phyloP scores from a whole-genome alignment of 352 stramenopile species.

The Phytopythium cucurbitacearum region DNA sequence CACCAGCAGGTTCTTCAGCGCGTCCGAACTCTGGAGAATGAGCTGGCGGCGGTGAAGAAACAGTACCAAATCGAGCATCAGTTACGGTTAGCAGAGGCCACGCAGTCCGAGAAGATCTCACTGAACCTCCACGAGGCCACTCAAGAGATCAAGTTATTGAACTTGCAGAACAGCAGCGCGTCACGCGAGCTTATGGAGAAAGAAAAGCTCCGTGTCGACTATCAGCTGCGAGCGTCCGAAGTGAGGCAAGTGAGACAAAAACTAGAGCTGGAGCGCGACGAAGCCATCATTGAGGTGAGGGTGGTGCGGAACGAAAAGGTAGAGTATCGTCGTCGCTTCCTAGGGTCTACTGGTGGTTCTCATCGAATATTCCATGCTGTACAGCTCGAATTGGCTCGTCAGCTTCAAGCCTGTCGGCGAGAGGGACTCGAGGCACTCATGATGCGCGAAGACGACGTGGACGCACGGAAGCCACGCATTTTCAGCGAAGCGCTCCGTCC shows the following conservation, averaged over 20 bases:
- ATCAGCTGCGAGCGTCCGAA: conserved; percentile 41
- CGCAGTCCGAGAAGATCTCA: conserved; percentile 53
- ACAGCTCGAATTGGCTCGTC: conserved; percentile 23
- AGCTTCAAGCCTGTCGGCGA: conserved; percentile 33
- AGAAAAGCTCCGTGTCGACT: conserved; percentile 52
- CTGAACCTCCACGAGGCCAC: conserved; percentile 41
- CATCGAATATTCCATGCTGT: conserved; percentile 1
- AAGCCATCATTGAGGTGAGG: conserved; percentile 38
- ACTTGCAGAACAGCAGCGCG: conserved; percentile 37
- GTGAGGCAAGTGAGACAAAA: conserved; percentile 46
- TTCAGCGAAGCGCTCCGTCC: conserved; percentile 32
- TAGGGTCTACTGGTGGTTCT: not conserved
- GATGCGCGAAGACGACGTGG: conserved; percentile 75
- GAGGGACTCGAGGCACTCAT: conserved; percentile 40
- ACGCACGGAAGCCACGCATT: conserved; percentile 38
- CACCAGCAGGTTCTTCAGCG: conserved; percentile 57
- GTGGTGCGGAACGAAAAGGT: conserved; percentile 41
- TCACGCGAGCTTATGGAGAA: conserved; percentile 47
- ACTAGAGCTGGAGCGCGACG: conserved; percentile 49
- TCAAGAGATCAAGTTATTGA: conserved; percentile 44
- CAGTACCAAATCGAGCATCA: conserved; percentile 47
- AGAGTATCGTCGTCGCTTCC: not conserved
- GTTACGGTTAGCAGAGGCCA: conserved; percentile 43
- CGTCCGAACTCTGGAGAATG: conserved; percentile 37
- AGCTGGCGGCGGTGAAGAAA: conserved; percentile 29